Evolutionary conservation across 345 rosid species (phyloP), one percentile per base, ranked within the genome.

Genomic region (Syzygium grande): DNA sequence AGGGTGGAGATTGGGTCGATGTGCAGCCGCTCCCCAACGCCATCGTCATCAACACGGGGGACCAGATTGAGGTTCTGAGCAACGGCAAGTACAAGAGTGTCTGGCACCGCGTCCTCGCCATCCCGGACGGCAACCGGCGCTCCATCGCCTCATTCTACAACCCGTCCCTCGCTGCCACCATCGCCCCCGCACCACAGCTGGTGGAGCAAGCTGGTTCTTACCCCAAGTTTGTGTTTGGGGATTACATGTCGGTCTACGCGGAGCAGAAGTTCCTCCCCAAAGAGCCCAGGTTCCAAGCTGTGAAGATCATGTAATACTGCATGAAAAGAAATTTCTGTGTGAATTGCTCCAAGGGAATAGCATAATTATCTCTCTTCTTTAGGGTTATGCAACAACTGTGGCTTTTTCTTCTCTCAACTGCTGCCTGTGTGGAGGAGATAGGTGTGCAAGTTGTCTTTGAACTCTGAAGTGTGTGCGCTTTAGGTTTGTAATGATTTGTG

Each of bases 141-240:
- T 97, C 99, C 2, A 90, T 97, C 79, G 99, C 99, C 85, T 96
- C 99, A 0, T 97, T 96, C 88, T 97, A 96, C 88, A 97, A 95
- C 85, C 99, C 99, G 3, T 95, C 96, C 0, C 90, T 94, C 11
- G 91, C 88, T 84, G 98, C 99, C 53, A 95, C 96, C 73, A 95
- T 97, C 10, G 97, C 96, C 78, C 98, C 97, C 1, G 96, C 97
- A 2, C 87, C 87, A 8, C 88, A 92, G 86, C 88, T 94, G 63
- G 38, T 84, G 73, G 91, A 85, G 84, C 84, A 87, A 22, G 86
- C 65, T 84, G 54, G 68, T 58, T 65, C 9, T 12, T 96, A 96
- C 87, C 98, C 99, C 77, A 90, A 92, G 94, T 95, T 95, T 90
- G 92, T 97, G 89, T 96, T 96, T 84, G 99, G 94, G 25, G 99